Percentiles rank a stretch among this genome's conserved stretches.
Conservation (phyloP, 2,329 filamentous ascomycete species). For the Boeremia lycopersici region DNA sequence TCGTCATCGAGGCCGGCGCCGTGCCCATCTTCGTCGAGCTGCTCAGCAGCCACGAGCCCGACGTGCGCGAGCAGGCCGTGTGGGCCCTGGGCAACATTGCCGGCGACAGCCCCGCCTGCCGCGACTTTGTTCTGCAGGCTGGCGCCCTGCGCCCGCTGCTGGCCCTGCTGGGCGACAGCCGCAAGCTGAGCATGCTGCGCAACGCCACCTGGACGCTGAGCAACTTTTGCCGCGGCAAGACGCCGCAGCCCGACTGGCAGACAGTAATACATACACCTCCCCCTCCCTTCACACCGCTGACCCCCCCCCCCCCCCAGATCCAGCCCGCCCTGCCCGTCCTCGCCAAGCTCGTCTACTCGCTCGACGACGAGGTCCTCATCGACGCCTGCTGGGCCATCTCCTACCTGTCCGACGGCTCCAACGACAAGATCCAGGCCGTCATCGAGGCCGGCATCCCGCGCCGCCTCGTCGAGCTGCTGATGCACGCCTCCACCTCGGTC, state of each 20-base stretch:
- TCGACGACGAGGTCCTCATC: conserved; percentile 97
- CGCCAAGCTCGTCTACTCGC: conserved; percentile 95
- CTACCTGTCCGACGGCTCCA: conserved; percentile 95
- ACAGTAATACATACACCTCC: no score
- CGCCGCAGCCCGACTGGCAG: conserved; percentile 96
- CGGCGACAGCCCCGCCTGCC: conserved; percentile 95
- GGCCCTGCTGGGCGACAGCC: conserved; percentile 89
- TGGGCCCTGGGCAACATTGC: conserved; percentile 99
- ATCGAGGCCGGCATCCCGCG: conserved; percentile 98
- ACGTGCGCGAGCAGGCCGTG: conserved; percentile 96
- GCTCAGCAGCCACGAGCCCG: conserved; percentile 91
- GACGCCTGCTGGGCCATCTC: conserved; percentile 99
- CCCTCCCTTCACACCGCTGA: no score
- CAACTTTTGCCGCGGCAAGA: conserved; percentile 99
- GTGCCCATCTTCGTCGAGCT: conserved; percentile 99
- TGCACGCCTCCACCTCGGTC: conserved; percentile 97
- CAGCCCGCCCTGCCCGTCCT: conserved; percentile 92
- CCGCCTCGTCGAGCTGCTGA: conserved; percentile 92
- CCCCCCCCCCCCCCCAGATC: no score
- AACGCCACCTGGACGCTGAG: conserved; percentile 99
- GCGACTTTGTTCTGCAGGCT: conserved; percentile 92
- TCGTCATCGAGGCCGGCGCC: conserved; percentile 96
- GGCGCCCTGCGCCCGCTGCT: conserved; percentile 91
- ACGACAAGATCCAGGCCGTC: conserved; percentile 99
- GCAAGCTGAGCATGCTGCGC: conserved; percentile 98